Percentiles rank a stretch among this genome's conserved stretches.
Evolutionary conservation across 2,329 filamentous ascomycete species (phyloP).

Genomic region (Bipolaris gigantea): DNA sequence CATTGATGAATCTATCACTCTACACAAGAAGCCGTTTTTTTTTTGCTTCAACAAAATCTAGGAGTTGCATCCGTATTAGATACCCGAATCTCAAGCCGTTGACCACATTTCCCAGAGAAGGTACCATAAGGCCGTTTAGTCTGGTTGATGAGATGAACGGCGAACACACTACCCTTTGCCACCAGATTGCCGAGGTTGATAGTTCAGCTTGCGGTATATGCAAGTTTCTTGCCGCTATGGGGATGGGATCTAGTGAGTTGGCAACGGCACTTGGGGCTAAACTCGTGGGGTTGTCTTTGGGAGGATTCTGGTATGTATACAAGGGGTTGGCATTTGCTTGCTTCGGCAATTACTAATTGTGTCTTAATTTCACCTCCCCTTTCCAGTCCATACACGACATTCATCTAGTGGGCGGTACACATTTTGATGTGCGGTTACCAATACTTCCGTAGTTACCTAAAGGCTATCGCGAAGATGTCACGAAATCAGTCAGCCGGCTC

Average conservation of each 20-base stretch:
- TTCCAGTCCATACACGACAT: too few species aligned
- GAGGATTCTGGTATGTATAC: too few species aligned
- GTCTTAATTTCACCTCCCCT: too few species aligned
- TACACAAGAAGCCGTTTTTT: background rate
- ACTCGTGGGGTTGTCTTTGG: too few species aligned
- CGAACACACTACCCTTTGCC: background rate
- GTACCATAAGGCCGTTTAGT: background rate
- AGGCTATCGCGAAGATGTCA: too few species aligned
- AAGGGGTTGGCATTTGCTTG: background rate
- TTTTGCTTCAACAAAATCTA: background rate
- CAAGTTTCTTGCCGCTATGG: background rate
- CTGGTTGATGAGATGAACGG: background rate
- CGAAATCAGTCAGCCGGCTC: too few species aligned
- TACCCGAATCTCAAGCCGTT: background rate
- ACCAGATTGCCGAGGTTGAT: background rate
- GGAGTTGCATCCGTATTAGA: background rate
- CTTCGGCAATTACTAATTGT: too few species aligned
- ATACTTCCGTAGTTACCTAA: too few species aligned
- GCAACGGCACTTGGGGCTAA: background rate
- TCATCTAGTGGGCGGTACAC: too few species aligned
- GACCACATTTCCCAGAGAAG: background rate
- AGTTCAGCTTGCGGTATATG: background rate
- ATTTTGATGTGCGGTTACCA: too few species aligned
- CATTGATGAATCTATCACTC: background rate
- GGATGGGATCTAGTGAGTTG: background rate